These are phyloP conservation scores for Aspergillus wentii DNA, from an alignment of 495 filamentous ascomycete genomes.

Conservation along the genomic window DNA sequence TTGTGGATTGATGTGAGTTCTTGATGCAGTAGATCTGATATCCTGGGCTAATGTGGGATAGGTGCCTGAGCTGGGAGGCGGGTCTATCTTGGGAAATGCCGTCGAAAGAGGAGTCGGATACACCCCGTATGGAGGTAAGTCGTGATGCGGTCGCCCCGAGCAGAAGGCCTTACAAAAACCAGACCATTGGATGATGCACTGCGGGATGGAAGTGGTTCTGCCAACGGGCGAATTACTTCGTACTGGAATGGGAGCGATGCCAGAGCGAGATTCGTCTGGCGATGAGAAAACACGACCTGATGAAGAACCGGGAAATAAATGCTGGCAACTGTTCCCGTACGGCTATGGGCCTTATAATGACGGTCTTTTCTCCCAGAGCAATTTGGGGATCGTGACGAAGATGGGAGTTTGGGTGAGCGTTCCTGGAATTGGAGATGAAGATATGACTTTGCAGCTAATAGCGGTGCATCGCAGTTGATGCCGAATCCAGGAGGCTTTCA, in stretches of 20 bases:
- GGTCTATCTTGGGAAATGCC: conserved; percentile 52
- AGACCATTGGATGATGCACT: conserved; percentile 52
- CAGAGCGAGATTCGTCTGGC: background rate
- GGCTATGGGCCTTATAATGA: conserved; percentile 53
- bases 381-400: conserved; percentile 55
- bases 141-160: too few species aligned
- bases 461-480: too few species aligned
- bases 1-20: conserved; percentile 39
- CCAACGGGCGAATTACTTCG: conserved; percentile 50
- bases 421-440: too few species aligned
- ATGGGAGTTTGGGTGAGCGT: conserved; percentile 56
- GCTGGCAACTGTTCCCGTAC: conserved; percentile 47
- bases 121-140: conserved; percentile 37
- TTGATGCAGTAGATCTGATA: too few species aligned
- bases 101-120: conserved; percentile 55
- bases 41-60: conserved; percentile 4
- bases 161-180: too few species aligned
- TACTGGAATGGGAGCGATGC: conserved; percentile 49
- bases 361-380: conserved; percentile 54
- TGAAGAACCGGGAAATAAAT: too few species aligned
- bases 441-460: too few species aligned
- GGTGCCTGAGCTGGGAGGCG: conserved; percentile 53
- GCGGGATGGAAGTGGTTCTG: conserved; percentile 53
- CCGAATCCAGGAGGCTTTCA: conserved; percentile 34
- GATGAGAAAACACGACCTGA: background rate